Conservation (phyloP, 202 grass and related monocot genomes). For the Panicum hallii region DNA sequence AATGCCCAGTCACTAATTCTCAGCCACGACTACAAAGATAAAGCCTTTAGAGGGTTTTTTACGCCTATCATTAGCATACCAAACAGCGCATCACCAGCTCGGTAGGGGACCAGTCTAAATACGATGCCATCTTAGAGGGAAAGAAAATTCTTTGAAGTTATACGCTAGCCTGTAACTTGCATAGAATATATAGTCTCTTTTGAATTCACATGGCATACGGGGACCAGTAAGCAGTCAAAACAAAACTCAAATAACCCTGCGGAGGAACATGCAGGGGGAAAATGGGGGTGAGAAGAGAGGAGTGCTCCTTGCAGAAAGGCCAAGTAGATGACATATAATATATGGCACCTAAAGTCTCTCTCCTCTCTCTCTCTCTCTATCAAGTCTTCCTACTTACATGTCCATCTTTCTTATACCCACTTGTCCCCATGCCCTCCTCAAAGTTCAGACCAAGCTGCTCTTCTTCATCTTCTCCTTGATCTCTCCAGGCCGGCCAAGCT, state of each 20-base stretch:
- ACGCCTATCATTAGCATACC: neutral
- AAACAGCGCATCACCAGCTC: conserved; percentile 20
- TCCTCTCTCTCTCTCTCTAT: conserved; percentile 9
- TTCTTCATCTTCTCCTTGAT: conserved; percentile 33
- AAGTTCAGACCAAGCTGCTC: conserved; percentile 45
- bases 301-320: conserved; percentile 44
- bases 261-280: conserved; percentile 8
- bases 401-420: conserved; percentile 59
- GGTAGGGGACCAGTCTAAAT: conserved; percentile 28
- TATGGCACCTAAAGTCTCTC: conserved; percentile 47
- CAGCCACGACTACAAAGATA: neutral
- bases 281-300: neutral
- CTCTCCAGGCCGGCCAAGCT: conserved; percentile 33
- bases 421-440: conserved; percentile 45
- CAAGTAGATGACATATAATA: conserved; percentile 35
- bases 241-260: conserved; percentile 29
- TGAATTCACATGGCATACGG: conserved; percentile 57
- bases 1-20: neutral
- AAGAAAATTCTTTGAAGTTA: neutral
- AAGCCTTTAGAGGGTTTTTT: neutral
- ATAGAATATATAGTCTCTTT: conserved; percentile 28
- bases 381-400: conserved; percentile 42
- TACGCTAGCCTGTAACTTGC: neutral
- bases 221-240: conserved; percentile 39
- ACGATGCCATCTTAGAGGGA: neutral